phyloP scores from a whole-genome alignment of 1,284 basidiomycete genomes.

The Boletus smithii region DNA sequence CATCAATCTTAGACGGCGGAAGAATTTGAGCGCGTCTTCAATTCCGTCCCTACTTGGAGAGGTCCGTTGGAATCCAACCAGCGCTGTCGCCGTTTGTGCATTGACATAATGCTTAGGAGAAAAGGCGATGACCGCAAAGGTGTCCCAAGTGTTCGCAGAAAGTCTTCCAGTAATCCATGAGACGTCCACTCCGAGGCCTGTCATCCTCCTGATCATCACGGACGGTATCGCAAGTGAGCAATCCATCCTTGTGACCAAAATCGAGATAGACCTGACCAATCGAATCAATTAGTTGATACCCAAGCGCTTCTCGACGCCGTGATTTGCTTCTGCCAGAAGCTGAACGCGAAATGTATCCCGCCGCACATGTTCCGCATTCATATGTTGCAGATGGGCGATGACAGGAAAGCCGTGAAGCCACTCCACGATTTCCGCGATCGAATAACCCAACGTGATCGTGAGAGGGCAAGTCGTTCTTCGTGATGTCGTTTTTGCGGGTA shows the following conservation, averaged over 20 bases:
- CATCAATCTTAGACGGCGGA: conserved; percentile 10
- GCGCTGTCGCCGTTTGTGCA: background rate
- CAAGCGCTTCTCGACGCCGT: conserved; percentile 18
- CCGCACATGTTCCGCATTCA: conserved; percentile 27
- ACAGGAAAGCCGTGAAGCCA: conserved; percentile 25
- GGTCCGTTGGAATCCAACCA: conserved; percentile 11
- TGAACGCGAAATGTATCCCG: conserved; percentile 11
- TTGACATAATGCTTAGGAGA: conserved; percentile 11
- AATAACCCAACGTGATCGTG: conserved; percentile 16
- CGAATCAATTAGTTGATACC: conserved; percentile 13
- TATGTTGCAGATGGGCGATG: conserved; percentile 26
- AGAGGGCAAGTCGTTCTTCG: conserved; percentile 13
- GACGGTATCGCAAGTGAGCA: conserved; percentile 24
- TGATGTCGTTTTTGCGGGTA: background rate
- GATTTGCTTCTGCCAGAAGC: conserved; percentile 8
- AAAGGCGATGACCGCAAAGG: conserved; percentile 19
- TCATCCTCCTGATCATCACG: conserved; percentile 24
- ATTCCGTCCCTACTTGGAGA: conserved; percentile 21
- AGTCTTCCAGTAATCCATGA: conserved; percentile 7
- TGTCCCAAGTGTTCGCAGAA: conserved; percentile 22
- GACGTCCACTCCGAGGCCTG: conserved; percentile 9
- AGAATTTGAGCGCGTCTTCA: conserved; percentile 24
- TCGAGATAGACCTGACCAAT: background rate
- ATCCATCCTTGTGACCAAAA: background rate
- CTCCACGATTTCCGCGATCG: conserved; percentile 26